Evolutionary conservation across 1,139 yeast species (phyloP).

Genomic region (Candida frijolesensis): DNA sequence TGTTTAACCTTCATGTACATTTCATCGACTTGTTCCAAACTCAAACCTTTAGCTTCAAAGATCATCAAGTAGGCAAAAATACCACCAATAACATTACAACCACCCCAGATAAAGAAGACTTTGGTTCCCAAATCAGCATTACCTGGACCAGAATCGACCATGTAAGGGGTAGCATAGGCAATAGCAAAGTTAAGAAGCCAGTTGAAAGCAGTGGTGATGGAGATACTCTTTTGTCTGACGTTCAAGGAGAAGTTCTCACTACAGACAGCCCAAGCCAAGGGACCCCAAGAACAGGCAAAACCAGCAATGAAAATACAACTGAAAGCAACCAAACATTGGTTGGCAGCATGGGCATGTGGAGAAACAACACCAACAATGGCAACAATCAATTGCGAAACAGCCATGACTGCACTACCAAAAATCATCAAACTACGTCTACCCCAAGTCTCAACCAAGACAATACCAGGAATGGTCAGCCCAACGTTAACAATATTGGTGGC

Average conservation of each 20-base stretch:
- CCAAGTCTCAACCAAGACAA: conserved; percentile 34
- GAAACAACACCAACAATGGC: conserved; percentile 64
- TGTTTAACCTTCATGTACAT: conserved; percentile 31
- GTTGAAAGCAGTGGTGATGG: conserved; percentile 67
- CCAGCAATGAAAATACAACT: conserved; percentile 66
- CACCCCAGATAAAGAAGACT: conserved; percentile 74
- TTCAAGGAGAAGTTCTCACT: conserved; percentile 70
- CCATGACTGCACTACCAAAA: conserved; percentile 65
- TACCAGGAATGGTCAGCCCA: conserved; percentile 40
- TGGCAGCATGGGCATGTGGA: conserved; percentile 38
- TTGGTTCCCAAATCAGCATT: conserved; percentile 64
- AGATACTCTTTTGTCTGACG: conserved; percentile 69
- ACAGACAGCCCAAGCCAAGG: conserved; percentile 68
- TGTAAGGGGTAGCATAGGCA: conserved; percentile 68
- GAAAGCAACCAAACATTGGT: conserved; percentile 64
- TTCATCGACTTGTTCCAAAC: conserved; percentile 70
- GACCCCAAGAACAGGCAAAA: conserved; percentile 79
- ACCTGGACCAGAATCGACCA: conserved; percentile 62
- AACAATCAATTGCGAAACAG: conserved; percentile 63
- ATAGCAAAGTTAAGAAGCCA: conserved; percentile 75
- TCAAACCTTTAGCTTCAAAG: conserved; percentile 73
- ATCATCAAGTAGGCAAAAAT: conserved; percentile 67
- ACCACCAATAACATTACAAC: conserved; percentile 36
- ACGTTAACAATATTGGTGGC: conserved; percentile 44
- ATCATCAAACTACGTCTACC: conserved; percentile 43